Base-by-base conservation (phyloP, 768 basidiomycete species). In the Antrodiella citrinella region DNA sequence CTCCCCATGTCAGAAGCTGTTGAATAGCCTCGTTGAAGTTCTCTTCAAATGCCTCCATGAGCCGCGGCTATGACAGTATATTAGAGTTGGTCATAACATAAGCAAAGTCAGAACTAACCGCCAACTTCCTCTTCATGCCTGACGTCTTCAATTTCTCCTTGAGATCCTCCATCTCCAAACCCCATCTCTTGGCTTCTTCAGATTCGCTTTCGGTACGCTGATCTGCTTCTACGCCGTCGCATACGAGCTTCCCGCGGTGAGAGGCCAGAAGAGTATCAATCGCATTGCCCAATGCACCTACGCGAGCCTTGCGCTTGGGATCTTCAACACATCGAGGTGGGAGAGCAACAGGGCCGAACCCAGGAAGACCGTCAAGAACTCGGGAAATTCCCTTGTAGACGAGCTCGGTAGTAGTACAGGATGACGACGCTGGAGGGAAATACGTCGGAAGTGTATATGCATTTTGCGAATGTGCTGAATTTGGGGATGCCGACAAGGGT, bases 11-110 rank as follows among this genome's bases (percentile, higher is more conserved):
- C 43, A 78, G 70, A 48, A 92, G 68, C 58, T 91, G 81, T 55
- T 84, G 80, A 52, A 93, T 81, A 19, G 90, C 90, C 63, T 85
- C 81, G 57, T 81, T 73, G 60, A 88, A 91, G 39, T 82, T 78
- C 49, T 86, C 85, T 59, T 84, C 81, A 59, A 87, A 86, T 10
- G 67, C 69, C 20, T 49, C 68, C 52, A 78, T 66, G 60, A 84
- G 68, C 52, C 76, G 73, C 26, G 75, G 70, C 86, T 86, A 39
- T 26, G 44, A 41, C 15, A 12, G 19, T 41, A 20, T 3, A 0
- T 21, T 44, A 21, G 26, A 49, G n/a, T 50, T 26, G 54, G 52
- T 3, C 9, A 22, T 43, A 43, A 19, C 41, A 43, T 5, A 5
- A 26, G 38, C n/a, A 52, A 43, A 49, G 22, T 19, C 44, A 43